Conservation (phyloP, 805 yeast species). For the Yarrowia osloensis region DNA sequence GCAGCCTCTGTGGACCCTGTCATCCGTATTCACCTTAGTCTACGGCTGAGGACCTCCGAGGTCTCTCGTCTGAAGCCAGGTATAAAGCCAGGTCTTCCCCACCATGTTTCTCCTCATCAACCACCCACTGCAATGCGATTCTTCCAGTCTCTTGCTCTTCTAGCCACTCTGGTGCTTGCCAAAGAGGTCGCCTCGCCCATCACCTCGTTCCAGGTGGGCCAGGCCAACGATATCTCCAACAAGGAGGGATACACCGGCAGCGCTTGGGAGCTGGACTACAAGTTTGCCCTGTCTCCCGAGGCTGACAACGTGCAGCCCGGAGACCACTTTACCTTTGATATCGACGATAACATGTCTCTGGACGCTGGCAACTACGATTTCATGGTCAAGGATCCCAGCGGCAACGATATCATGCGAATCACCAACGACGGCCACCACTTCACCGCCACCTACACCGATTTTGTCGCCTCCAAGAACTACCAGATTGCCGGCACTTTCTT, state of each 20-base stretch:
- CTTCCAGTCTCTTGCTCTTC: background rate
- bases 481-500: background rate
- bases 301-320: slow-evolving; percentile 4
- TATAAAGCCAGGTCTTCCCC: background rate
- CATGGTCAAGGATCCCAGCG: slow-evolving; percentile 5
- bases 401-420: slow-evolving; percentile 21
- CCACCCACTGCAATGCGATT: background rate
- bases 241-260: slow-evolving; percentile 2
- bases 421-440: slow-evolving; percentile 15
- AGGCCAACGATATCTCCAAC: background rate
- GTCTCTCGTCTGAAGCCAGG: background rate
- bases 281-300: slow-evolving; percentile 11
- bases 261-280: slow-evolving; percentile 11
- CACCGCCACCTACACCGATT: slow-evolving; percentile 22
- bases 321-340: slow-evolving; percentile 10
- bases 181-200: slow-evolving; percentile 18
- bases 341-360: background rate
- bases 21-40: background rate
- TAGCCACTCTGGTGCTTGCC: slow-evolving; percentile 2
- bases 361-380: slow-evolving; percentile 1
- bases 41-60: background rate
- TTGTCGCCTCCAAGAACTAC: slow-evolving; percentile 18
- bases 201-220: background rate
- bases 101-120: background rate
- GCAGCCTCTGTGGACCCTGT: background rate